Conservation (phyloP, 2,329 filamentous ascomycete species). For the Pestalotiopsis sp. region DNA sequence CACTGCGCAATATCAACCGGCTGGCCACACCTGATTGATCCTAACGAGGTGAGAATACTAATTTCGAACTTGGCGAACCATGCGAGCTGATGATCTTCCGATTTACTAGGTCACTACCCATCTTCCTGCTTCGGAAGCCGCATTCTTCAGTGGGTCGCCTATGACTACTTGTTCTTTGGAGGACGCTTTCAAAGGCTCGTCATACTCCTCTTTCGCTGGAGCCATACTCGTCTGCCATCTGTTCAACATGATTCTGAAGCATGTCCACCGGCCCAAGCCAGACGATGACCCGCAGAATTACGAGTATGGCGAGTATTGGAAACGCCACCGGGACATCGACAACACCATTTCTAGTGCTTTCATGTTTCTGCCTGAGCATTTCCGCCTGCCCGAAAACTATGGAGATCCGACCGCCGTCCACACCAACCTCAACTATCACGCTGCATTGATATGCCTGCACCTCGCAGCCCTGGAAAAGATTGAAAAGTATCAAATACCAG, state of each 20-base stretch:
- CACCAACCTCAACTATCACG: conserved; percentile 86
- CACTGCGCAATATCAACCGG: conserved; percentile 89
- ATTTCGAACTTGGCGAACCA: neutral
- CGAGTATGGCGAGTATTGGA: conserved; percentile 80
- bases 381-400: conserved; percentile 72
- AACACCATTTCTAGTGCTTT: conserved; percentile 78
- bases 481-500: conserved; percentile 69
- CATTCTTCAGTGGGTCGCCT: conserved; percentile 68
- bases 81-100: conserved; percentile 16
- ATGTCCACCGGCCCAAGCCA: conserved; percentile 73
- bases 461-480: conserved; percentile 86
- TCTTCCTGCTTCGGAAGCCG: conserved; percentile 78
- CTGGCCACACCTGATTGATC: conserved; percentile 82
- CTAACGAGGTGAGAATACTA: conserved; percentile 57
- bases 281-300: conserved; percentile 75
- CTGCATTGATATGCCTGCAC: conserved; percentile 84
- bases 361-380: conserved; percentile 74
- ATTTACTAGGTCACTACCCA: conserved; percentile 67
- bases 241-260: conserved; percentile 80
- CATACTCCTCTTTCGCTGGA: conserved; percentile 72
- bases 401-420: conserved; percentile 76
- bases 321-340: conserved; percentile 80
- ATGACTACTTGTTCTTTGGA: conserved; percentile 66
- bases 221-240: conserved; percentile 75
- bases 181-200: conserved; percentile 63